phyloP scores from a whole-genome alignment of 768 basidiomycete genomes.

The Polyporus arcularius region DNA sequence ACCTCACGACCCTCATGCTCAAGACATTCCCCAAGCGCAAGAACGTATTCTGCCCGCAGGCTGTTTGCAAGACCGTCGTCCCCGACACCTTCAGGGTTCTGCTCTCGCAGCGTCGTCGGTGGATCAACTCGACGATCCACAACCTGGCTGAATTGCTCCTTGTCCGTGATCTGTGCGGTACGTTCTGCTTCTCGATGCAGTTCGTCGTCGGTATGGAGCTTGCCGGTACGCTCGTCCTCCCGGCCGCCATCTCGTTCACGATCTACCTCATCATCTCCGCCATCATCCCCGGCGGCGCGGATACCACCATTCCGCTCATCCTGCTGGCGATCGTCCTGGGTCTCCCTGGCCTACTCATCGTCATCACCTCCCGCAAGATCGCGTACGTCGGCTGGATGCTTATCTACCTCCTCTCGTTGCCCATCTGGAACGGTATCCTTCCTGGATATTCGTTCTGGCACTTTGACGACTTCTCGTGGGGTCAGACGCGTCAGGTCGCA shows the following conservation, averaged over 20 bases:
- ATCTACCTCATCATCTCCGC: constrained; percentile 89
- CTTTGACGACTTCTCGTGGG: constrained; percentile 99
- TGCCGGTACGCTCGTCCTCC: constrained; percentile 92
- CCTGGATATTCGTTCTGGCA: constrained; percentile 99
- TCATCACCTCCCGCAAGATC: constrained; percentile 92
- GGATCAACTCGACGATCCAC: constrained; percentile 99
- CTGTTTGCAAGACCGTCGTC: constrained; percentile 98
- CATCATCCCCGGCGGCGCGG: constrained; percentile 76
- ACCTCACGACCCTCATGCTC: constrained; percentile 94
- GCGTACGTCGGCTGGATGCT: constrained; percentile 98
- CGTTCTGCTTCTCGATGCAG: constrained; percentile 99
- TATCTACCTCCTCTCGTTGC: constrained; percentile 87
- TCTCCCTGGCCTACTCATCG: constrained; percentile 92
- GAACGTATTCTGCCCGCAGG: constrained; percentile 98
- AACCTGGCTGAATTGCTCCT: constrained; percentile 94
- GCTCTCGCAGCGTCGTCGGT: constrained; percentile 94
- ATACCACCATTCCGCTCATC: constrained; percentile 87
- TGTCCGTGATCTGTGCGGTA: constrained; percentile 97
- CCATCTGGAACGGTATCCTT: constrained; percentile 96
- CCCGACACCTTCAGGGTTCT: constrained; percentile 95
- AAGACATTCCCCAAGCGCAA: constrained; percentile 99
- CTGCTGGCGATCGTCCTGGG: constrained; percentile 94
- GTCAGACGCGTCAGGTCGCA: constrained; percentile 82
- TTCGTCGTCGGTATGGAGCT: constrained; percentile 99
- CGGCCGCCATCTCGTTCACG: constrained; percentile 97